Evolutionary conservation across 2,329 filamentous ascomycete species (phyloP), one percentile per base, ranked within the genome.

Genomic region (Cryphonectria radicalis): DNA sequence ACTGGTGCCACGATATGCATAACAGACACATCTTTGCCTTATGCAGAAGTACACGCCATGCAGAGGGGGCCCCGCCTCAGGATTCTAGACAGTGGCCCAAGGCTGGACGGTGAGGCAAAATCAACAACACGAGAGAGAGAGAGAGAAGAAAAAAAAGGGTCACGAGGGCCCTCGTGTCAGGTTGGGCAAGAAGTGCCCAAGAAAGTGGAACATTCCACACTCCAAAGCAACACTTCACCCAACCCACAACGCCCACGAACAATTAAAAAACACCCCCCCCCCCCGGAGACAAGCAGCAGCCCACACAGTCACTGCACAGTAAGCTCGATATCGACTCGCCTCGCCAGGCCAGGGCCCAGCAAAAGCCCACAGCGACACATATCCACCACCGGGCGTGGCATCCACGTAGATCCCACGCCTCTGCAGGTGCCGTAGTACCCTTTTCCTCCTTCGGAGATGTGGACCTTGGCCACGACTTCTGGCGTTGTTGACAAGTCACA

Each of bases 401-500:
- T 60, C 43, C 4, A 19, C 3, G 28, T 63, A 59, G 74, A 66
- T 69, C 22, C 72, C 71, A 69, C 67, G 66, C 67, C 28, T 22
- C 65, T 59, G 65, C 65, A 67, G 37, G 65, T 67, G 65, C 65
- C 32, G n/a, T 14, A 43, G n/a, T 3, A 43, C 60, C 62, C 70
- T 63, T 42, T 50, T 50, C 60, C 62, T 46, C 60, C 22, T 50
- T n/a, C 22, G 1, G 46, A 50, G 40, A 66, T 62, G 57, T 62
- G 70, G 66, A 28, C 62, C 63, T 59, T 59, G 37, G 60, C 60
- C 37, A 53, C 19, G 62, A 40, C 40, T 22, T 35, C 66, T 43
- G 42, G 66, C 42, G 64, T 32, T 43, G 66, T 67, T 67, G 59
- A 62, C 50, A 66, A 69, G 66, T 50, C 42, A 63, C 43, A 64